Evolutionary conservation across 2,329 filamentous ascomycete genomes (phyloP).

Genomic region (Corinectria fuckeliana): DNA sequence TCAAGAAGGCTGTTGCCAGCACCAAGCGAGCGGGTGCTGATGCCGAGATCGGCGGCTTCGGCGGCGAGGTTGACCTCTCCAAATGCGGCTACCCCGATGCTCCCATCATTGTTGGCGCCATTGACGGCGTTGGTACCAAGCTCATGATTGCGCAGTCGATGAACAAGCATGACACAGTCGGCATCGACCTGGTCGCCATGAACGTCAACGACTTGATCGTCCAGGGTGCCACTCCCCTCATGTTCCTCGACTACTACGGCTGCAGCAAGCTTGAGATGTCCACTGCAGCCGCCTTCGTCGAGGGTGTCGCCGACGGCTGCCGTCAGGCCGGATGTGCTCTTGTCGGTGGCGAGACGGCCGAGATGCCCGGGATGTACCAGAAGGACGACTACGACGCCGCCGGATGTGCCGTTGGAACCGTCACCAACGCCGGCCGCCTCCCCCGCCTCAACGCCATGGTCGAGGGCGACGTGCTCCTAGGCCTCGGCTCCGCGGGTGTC

Average conservation of each 20-base stretch:
- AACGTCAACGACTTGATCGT: constrained; percentile 98
- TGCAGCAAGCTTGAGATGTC: constrained; percentile 85
- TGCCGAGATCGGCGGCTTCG: constrained; percentile 94
- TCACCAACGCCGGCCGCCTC: constrained; percentile 72
- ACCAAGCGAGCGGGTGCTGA: constrained; percentile 88
- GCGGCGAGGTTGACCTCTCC: constrained; percentile 68
- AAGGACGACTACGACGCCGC: constrained; percentile 92
- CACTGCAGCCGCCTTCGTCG: constrained; percentile 83
- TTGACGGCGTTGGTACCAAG: constrained; percentile 70
- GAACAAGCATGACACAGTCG: constrained; percentile 90
- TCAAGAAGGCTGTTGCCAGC: constrained; percentile 87
- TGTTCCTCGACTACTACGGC: constrained; percentile 98
- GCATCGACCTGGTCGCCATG: constrained; percentile 97
- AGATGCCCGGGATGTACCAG: constrained; percentile 96
- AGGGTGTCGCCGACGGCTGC: constrained; percentile 89
- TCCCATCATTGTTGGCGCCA: constrained; percentile 88
- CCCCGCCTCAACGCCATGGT: constrained; percentile 79
- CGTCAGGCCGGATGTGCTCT: constrained; percentile 84
- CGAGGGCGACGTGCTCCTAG: constrained; percentile 83
- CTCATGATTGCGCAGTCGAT: constrained; percentile 72
- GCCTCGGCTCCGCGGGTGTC: constrained; percentile 82
- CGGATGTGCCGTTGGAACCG: constrained; percentile 86
- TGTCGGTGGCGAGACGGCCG: constrained; percentile 96
- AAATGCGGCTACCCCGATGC: constrained; percentile 75
- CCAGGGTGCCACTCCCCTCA: constrained; percentile 91